Conservation (phyloP, 352 stramenopile genomes). For the Phytophthora melonis region DNA sequence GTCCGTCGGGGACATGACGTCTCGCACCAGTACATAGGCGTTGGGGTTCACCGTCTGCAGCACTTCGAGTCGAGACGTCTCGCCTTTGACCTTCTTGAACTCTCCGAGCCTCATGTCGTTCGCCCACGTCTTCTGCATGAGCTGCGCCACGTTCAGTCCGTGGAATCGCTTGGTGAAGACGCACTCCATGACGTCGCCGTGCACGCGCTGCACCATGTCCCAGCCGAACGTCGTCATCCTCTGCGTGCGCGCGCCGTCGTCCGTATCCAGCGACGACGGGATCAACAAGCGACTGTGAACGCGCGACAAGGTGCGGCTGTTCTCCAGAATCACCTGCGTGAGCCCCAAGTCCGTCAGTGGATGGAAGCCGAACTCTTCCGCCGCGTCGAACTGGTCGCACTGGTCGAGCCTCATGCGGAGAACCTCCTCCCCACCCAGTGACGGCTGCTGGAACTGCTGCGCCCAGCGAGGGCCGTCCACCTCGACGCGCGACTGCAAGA, state of each 20-base stretch:
- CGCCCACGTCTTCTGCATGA: conserved; percentile 54
- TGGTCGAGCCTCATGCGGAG: conserved; percentile 25
- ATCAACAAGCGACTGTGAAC: conserved; percentile 36
- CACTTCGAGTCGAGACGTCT: conserved; percentile 46
- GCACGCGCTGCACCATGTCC: conserved; percentile 46
- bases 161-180: conserved; percentile 51
- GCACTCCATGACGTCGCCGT: conserved; percentile 46
- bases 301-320: conserved; percentile 28
- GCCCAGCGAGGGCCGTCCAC: conserved; percentile 27
- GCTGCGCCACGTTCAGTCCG: conserved; percentile 33
- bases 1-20: conserved; percentile 39
- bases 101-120: conserved; percentile 54
- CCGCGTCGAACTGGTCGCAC: conserved; percentile 34
- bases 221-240: conserved; percentile 44
- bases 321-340: conserved; percentile 47
- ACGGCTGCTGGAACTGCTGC: conserved; percentile 26
- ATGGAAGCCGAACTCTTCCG: conserved; percentile 43
- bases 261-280: conserved; percentile 26
- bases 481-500: conserved; percentile 38
- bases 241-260: conserved; percentile 28
- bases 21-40: conserved; percentile 44
- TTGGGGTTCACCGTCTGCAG: conserved; percentile 44
- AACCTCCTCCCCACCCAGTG: conserved; percentile 12
- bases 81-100: conserved; percentile 49
- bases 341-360: conserved; percentile 36